phyloP scores from a whole-genome alignment of 768 basidiomycete species.

The Mycena capillaripes region DNA sequence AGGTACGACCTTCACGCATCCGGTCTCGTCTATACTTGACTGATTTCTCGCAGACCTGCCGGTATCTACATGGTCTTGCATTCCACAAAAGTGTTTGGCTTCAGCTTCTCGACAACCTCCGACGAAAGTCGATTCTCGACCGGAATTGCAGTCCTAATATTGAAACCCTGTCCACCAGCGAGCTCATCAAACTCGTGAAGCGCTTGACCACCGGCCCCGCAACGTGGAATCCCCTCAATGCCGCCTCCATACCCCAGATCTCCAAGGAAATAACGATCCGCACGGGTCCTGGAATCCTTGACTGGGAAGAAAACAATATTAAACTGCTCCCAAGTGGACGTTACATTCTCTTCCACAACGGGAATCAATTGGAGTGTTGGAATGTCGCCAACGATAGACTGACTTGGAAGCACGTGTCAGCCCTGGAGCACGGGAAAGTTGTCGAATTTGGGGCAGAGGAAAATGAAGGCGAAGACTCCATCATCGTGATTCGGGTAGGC shows the following conservation, averaged over 20 bases:
- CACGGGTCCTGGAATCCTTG: not conserved
- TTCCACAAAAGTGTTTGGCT: conserved; percentile 27
- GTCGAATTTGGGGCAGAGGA: conserved; percentile 3
- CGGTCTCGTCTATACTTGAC: not conserved
- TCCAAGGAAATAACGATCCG: not conserved
- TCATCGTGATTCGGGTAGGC: conserved; percentile 2
- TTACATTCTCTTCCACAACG: conserved; percentile 19
- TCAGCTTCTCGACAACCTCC: conserved; percentile 9
- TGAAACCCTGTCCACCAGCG: not conserved
- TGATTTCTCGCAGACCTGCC: conserved; percentile 14
- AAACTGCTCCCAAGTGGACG: conserved; percentile 24
- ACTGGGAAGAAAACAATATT: not conserved
- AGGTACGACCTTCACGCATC: not conserved
- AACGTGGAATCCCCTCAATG: not conserved
- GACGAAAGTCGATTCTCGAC: conserved; percentile 8
- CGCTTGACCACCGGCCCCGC: not conserved
- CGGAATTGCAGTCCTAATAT: not conserved
- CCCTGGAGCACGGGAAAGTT: not conserved
- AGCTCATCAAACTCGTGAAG: conserved; percentile 1
- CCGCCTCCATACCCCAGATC: not conserved
- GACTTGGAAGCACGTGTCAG: not conserved
- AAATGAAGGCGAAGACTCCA: not conserved
- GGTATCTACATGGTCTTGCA: conserved; percentile 10
- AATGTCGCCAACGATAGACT: not conserved
- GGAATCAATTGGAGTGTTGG: conserved; percentile 21